Evolutionary conservation across 768 basidiomycete genomes (phyloP), one percentile per base, ranked within the genome.

Genomic region (Cytidiella melzeri): DNA sequence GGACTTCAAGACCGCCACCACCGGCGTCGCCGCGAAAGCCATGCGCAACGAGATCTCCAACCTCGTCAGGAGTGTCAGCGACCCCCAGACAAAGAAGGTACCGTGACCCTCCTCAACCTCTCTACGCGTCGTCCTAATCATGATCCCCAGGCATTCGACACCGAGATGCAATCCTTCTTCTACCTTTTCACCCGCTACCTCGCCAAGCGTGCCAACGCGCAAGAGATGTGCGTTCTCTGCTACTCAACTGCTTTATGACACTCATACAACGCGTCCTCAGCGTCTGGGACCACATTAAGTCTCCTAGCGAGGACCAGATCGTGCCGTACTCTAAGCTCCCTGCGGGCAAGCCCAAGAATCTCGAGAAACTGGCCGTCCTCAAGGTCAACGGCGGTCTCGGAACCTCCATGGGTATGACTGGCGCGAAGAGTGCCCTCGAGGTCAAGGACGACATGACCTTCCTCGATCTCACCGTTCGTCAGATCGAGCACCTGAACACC

Each of bases 11-110:
- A 94, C 92, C n/a, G 95, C 95, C 55, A 94, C 72, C 34, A 78
- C 75, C 10, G 75, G 74, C 52, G 73, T 79, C 50, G 73, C 74
- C 15, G 75, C 79, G 82, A 97, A 96, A 74, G 77, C 92, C 48
- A 97, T 97, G 95, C 84, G 92, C 74, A 96, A 97, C 66, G 96
- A 98, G 74, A 86, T 99, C 71, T 87, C 87, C 68, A 81, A 81
- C 63, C 88, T 99, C 77, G 92, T 97, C 62, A 73, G 77, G 64
- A 85, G 84, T 54, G 88, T 95, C 64, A 74, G 81, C 55, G 89
- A 97, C 56, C 76, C 80, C 25, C 65, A 74, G 36, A 85, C 87
- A 48, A 89, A 87, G 73, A 91, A 87, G 84, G 94, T 91, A 49
- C 46, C 58, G 49, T 28, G 26, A 45, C 48, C 47, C 36, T 23